A percentile compares a stretch with the other conserved stretches of the same genome.
These are phyloP conservation scores for Globisporangium canariense DNA, from an alignment of 352 stramenopile genomes.

Conservation along the genomic window DNA sequence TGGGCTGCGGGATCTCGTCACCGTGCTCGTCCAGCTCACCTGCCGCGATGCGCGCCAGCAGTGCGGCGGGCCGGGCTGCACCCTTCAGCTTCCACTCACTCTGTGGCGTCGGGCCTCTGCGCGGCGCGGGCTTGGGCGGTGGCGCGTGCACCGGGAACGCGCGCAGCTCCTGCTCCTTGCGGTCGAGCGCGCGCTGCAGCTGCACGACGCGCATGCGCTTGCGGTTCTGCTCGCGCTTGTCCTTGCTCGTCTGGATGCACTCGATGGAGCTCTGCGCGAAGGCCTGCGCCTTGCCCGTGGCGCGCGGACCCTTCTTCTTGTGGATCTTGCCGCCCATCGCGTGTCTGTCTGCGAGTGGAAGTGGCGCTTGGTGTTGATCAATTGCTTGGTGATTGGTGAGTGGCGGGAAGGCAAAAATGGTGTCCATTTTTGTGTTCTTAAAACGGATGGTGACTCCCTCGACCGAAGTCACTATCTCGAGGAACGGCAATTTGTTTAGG, in stretches of 20 bases:
- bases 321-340: constrained; percentile 49
- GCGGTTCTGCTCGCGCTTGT: constrained; percentile 65
- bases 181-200: constrained; percentile 69
- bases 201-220: constrained; percentile 80
- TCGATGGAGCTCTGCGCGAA: constrained; percentile 63
- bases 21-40: constrained; percentile 79
- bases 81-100: constrained; percentile 83
- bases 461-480: no score
- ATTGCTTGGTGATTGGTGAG: no score
- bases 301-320: constrained; percentile 60
- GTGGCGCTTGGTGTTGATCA: no score
- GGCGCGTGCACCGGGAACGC: constrained; percentile 49
- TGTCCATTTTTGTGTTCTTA: no score
- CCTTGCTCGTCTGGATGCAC: constrained; percentile 51
- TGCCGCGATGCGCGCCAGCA: constrained; percentile 70
- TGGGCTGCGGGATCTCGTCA: constrained; percentile 65
- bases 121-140: constrained; percentile 31
- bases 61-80: constrained; percentile 56
- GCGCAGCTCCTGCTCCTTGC: constrained; percentile 60
- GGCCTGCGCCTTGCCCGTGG: constrained; percentile 44
- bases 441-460: no score
- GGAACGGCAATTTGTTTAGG: no score
- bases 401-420: no score
- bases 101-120: constrained; percentile 51
- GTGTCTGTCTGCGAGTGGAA: not conserved